phyloP scores from a whole-genome alignment of 331 rosid species.

The Acacia pycnantha region DNA sequence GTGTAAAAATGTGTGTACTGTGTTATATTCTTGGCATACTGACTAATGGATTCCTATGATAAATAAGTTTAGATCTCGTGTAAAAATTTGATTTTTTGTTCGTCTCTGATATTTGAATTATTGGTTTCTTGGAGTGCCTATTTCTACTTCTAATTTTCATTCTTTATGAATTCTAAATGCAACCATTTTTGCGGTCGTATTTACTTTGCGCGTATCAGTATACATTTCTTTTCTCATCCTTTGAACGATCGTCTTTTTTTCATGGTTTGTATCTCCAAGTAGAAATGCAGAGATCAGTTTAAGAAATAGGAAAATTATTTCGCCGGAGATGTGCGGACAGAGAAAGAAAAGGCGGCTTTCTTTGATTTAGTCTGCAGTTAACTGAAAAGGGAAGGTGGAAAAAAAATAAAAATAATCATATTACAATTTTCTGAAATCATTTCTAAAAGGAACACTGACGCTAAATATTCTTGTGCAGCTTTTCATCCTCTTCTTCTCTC shows the following conservation, averaged over 20 bases:
- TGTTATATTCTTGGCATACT: slow-evolving; percentile 7
- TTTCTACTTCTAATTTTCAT: background rate
- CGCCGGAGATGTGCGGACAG: background rate
- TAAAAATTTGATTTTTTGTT: background rate
- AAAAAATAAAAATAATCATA: no score
- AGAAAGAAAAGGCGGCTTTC: background rate
- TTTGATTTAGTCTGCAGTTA: background rate
- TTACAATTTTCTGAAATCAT: background rate
- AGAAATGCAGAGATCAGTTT: background rate
- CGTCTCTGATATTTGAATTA: background rate
- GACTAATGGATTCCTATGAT: background rate
- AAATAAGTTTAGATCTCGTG: background rate
- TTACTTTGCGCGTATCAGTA: background rate
- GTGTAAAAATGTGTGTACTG: background rate
- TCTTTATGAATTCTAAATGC: background rate
- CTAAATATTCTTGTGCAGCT: background rate
- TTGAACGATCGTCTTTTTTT: background rate
- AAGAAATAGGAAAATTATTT: slow-evolving; percentile 7
- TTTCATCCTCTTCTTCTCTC: background rate
- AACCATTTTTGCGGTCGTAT: background rate
- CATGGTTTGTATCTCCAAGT: background rate
- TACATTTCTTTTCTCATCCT: background rate
- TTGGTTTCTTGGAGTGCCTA: background rate
- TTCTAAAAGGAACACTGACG: background rate
- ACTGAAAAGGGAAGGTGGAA: background rate